phyloP scores from a whole-genome alignment of 2,329 filamentous ascomycete species.

The Rhynchosporium secalis region DNA sequence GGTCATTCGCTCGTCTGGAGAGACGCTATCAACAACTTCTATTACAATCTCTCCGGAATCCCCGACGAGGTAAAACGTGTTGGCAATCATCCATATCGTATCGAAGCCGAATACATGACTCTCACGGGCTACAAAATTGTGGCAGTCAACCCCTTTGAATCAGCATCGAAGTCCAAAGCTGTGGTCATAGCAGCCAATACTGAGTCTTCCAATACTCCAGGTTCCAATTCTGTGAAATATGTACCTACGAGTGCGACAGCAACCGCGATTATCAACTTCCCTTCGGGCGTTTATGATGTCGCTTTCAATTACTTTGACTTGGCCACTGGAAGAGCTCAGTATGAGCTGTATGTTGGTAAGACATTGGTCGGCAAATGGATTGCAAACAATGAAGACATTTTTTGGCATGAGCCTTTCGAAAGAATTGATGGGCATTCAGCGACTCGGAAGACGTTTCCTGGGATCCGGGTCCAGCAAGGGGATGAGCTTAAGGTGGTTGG shows the following conservation, averaged over 20 bases:
- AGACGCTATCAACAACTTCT: constrained; percentile 66
- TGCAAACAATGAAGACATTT: constrained; percentile 57
- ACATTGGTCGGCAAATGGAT: constrained; percentile 56
- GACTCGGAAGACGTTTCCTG: constrained; percentile 58
- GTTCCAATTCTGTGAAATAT: too few relatives aligned
- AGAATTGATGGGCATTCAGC: constrained; percentile 67
- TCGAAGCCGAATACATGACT: constrained; percentile 67
- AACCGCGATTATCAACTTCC: constrained; percentile 47
- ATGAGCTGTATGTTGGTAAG: constrained; percentile 55
- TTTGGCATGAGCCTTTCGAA: constrained; percentile 58
- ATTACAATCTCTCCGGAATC: constrained; percentile 60
- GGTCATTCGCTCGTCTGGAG: constrained; percentile 72
- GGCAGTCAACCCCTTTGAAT: constrained; percentile 57
- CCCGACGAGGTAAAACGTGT: constrained; percentile 57
- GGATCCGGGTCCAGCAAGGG: constrained; percentile 51
- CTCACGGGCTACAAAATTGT: constrained; percentile 58
- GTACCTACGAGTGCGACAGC: constrained; percentile 49
- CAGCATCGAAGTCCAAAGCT: constrained; percentile 55
- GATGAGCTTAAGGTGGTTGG: constrained; percentile 57
- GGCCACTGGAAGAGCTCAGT: constrained; percentile 57
- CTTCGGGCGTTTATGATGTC: constrained; percentile 59
- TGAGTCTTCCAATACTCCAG: too few relatives aligned
- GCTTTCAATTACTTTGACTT: constrained; percentile 68
- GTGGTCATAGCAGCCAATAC: constrained; percentile 57
- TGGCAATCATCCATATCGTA: constrained; percentile 61